phyloP scores from a whole-genome alignment of 1,284 basidiomycete genomes.

The Boletus semigastroideus region DNA sequence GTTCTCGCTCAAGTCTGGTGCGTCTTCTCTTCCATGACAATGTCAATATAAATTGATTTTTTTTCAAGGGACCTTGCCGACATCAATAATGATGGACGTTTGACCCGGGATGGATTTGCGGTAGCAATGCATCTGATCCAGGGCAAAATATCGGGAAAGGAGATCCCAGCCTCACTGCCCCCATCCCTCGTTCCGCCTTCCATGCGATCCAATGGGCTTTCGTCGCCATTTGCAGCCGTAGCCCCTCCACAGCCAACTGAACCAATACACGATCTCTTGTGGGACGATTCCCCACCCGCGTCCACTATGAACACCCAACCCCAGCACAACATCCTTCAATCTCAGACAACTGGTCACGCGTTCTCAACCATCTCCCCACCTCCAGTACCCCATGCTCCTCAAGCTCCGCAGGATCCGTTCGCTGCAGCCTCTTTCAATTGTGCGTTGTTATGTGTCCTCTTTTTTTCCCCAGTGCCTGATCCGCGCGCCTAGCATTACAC shows the following conservation, averaged over 20 bases:
- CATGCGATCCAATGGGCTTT: constrained; percentile 46
- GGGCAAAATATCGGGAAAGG: constrained; percentile 81
- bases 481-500: constrained; percentile 27
- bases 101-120: constrained; percentile 93
- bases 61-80: constrained; percentile 87
- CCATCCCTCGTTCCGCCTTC: constrained; percentile 79
- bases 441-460: constrained; percentile 20
- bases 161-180: constrained; percentile 76
- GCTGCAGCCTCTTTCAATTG: constrained; percentile 26
- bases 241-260: constrained; percentile 40
- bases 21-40: constrained; percentile 26
- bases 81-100: constrained; percentile 82
- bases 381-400: constrained; percentile 22
- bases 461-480: constrained; percentile 17
- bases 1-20: constrained; percentile 91
- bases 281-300: constrained; percentile 66
- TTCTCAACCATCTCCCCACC: constrained; percentile 16
- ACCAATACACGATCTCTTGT: constrained; percentile 44
- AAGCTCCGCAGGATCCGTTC: constrained; percentile 43
- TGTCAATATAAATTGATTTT: constrained; percentile 11
- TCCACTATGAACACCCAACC: constrained; percentile 41
- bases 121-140: constrained; percentile 97
- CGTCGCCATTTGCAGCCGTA: constrained; percentile 35
- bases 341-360: constrained; percentile 34
- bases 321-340: constrained; percentile 36